Evolutionary conservation across 2,329 filamentous ascomycete genomes (phyloP), one percentile per base, ranked within the genome.

Genomic region (Colletotrichum orchidophilum): DNA sequence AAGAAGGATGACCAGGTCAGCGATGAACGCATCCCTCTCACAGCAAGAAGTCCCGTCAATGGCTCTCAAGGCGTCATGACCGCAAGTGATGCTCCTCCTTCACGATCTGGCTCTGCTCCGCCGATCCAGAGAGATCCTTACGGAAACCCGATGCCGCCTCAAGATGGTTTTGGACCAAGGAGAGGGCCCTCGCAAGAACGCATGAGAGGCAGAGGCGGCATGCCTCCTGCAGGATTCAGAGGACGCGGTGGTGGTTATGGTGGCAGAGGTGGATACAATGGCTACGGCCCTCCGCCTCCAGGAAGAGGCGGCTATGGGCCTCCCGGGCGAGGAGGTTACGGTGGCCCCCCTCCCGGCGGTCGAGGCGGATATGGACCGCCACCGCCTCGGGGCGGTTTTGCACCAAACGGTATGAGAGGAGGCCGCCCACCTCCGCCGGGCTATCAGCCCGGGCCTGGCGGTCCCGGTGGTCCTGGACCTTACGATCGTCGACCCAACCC

Each of bases 21-120:
- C 76, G 93, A 95, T 74, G 93, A 95, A 78, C 88, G 88, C 66
- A 88, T 92, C 18, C 93, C 93, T 0, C 82, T 95, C 70, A 95
- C 93, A 21, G 85, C 88, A 8, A 85, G 87, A 61, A 91, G 90
- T 65, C 90, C 91, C 3, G 88, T 88, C 21, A 86, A 91, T 49
- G 84, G 85, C 74, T 89, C 87, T 3, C 86, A 85, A 24, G 87
- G 83, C 73, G 82, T 81, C 73, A 79, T 78, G 73, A 78, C 75
- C 75, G 80, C 82, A 63, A 85, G 85, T 63, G 77, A 82, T 13
- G 70, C 59, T 1, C 70, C 72, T 5, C 79, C 79, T 21, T 80
- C 76, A 75, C 81, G 80, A 77, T 85, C 81, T 75, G 80, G 76
- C 61, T 86, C 86, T 46, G 75, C 78, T 52, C 77, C 75, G 57